These are phyloP conservation scores for Flammula alnicola DNA, from an alignment of 1,284 basidiomycete genomes.

Conservation along the genomic window DNA sequence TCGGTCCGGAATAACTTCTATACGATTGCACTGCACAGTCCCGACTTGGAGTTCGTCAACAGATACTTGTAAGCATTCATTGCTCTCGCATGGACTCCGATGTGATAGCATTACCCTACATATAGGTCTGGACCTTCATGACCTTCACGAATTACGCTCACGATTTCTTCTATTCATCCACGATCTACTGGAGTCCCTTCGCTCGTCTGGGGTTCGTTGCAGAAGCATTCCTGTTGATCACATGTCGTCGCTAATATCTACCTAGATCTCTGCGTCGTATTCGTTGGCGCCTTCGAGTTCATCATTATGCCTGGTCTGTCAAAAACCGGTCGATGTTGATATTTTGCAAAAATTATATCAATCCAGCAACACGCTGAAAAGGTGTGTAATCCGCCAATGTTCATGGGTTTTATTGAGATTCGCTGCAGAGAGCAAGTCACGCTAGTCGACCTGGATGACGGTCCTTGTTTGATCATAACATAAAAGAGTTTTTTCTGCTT, in stretches of 20 bases:
- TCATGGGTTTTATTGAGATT: too few species aligned
- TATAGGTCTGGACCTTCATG: slow-evolving; percentile 65
- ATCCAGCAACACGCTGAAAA: slow-evolving; percentile 40
- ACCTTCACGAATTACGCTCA: slow-evolving; percentile 67
- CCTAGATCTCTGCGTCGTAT: slow-evolving; percentile 62
- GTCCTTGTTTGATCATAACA: slow-evolving; percentile 22
- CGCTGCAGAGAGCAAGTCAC: slow-evolving; percentile 21
- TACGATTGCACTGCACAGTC: slow-evolving; percentile 62
- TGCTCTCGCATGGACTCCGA: not conserved
- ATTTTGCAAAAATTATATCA: slow-evolving; percentile 39
- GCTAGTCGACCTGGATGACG: slow-evolving; percentile 16
- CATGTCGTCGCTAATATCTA: slow-evolving; percentile 6
- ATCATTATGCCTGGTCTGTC: slow-evolving; percentile 57
- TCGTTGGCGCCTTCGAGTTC: slow-evolving; percentile 65
- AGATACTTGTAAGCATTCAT: slow-evolving; percentile 51
- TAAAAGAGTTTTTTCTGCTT: slow-evolving; percentile 8
- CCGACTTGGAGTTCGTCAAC: slow-evolving; percentile 65
- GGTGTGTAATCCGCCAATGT: too few species aligned
- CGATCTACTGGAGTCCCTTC: slow-evolving; percentile 61
- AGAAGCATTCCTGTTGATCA: slow-evolving; percentile 1
- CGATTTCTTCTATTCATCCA: slow-evolving; percentile 70
- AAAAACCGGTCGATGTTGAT: slow-evolving; percentile 18
- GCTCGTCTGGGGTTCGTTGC: slow-evolving; percentile 60
- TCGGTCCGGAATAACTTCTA: slow-evolving; percentile 45
- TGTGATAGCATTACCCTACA: not conserved